A percentile compares a stretch with the other conserved stretches of the same genome.
Evolutionary conservation across 2,329 filamentous ascomycete genomes (phyloP).

Genomic region (Aspergillus jensenii): DNA sequence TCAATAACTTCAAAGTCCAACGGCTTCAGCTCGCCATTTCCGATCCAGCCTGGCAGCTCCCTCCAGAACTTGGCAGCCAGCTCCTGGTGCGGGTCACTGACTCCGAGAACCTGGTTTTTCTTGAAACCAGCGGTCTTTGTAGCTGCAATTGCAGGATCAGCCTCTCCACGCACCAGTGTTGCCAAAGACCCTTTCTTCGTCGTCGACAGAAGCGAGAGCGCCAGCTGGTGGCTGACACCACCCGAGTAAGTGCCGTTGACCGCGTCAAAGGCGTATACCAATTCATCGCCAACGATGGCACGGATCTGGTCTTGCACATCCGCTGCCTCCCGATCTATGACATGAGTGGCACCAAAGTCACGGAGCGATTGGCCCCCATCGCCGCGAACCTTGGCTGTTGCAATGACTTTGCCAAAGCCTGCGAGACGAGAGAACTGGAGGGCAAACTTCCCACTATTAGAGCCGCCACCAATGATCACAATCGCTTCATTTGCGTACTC

Average conservation of each 20-base stretch:
- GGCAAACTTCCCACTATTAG: slow-evolving; percentile 23
- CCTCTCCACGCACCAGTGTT: slow-evolving; percentile 11
- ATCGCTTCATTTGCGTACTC: slow-evolving; percentile 18
- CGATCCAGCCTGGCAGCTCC: slow-evolving; percentile 28
- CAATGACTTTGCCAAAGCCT: slow-evolving; percentile 41
- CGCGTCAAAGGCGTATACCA: slow-evolving; percentile 41
- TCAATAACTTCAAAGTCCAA: slow-evolving; percentile 31
- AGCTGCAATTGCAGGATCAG: slow-evolving; percentile 28
- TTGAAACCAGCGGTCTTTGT: slow-evolving; percentile 37
- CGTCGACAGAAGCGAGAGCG: slow-evolving; percentile 36
- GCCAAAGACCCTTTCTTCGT: slow-evolving; percentile 36
- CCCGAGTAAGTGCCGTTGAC: slow-evolving; percentile 20
- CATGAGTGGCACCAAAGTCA: slow-evolving; percentile 40
- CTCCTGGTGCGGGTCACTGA: slow-evolving; percentile 26
- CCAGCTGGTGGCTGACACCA: slow-evolving; percentile 26
- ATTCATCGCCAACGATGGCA: slow-evolving; percentile 39
- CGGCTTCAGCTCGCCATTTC: slow-evolving; percentile 31
- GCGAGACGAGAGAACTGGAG: slow-evolving; percentile 28
- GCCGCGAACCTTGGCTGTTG: slow-evolving; percentile 24
- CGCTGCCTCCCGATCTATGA: slow-evolving; percentile 42
- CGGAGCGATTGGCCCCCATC: slow-evolving; percentile 33
- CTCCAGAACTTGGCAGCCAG: slow-evolving; percentile 35
- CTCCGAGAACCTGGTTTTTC: slow-evolving; percentile 26
- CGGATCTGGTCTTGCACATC: slow-evolving; percentile 32
- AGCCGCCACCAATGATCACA: slow-evolving; percentile 27